Evolutionary conservation across 164 flowering plant species (phyloP), one percentile per base, ranked within the genome.

Genomic region (Paratinospora sagittata): DNA sequence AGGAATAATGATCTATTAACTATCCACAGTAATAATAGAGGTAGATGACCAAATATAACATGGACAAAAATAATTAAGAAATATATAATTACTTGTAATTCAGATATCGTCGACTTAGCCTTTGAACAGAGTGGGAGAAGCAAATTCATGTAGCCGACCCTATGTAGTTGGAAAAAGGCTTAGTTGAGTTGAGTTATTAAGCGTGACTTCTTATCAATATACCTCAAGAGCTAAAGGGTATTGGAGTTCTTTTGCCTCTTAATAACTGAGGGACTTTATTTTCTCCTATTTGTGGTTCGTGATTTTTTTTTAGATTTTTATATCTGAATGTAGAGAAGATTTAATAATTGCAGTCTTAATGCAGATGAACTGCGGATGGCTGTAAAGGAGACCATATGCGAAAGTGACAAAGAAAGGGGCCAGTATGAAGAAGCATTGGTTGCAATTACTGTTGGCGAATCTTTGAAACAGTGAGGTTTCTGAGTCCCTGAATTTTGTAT

Each of bases 311-410:
- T 52, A 68, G 33, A 27, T 33, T 69, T 33, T 14, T 69, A 1
- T 49, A 69, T 2, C 39, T 23, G 61, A 2, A 11, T 6, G 23
- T 57, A 21, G 27, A 19, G 7, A 27, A 6, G 23, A 5, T 60
- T 24, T 21, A 14, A 39, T 7, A 14, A 1, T 27, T 24, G 64
- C 2, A 61, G n/a, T 33, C n/a, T 43, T 65, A 60, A 27, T 73
- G 81, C 81, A 94, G 98, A 94, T 87, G 95, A 90, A 23, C 73
- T 94, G 58, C 81, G 97, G 67, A 86, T 89, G 90, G 98, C 97
- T 80, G 91, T 94, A 47, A 94, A 90, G 81, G 97, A 89, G 74
- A 82, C 87, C 68, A 78, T 94, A 58, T 94, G 98, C 81, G 95
- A 84, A 9, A 79, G 77, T 76, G 84, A 72, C 14, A 81, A 82